These are phyloP conservation scores for Fusarium buxicola DNA, from an alignment of 2,329 filamentous ascomycete genomes.

Conservation along the genomic window DNA sequence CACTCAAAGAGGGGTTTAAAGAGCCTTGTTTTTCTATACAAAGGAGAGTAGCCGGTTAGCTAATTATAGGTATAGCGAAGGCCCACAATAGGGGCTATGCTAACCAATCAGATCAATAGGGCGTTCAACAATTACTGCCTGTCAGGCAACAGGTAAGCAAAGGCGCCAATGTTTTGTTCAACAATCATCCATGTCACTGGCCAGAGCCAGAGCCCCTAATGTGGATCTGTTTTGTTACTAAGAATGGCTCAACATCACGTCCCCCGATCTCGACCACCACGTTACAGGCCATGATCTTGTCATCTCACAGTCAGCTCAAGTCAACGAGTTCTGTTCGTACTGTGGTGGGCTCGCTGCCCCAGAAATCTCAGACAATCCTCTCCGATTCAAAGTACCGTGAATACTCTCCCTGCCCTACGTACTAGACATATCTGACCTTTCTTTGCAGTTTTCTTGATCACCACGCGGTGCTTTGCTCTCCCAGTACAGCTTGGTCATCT, in stretches of 20 bases:
- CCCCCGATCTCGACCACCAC: conserved; percentile 23
- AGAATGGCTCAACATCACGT: too few relatives aligned
- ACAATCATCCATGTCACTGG: too few relatives aligned
- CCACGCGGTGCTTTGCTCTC: conserved; percentile 75
- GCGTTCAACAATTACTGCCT: too few relatives aligned
- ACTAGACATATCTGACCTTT: background rate
- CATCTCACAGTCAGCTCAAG: conserved; percentile 42
- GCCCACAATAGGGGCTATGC: too few relatives aligned
- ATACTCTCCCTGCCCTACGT: background rate
- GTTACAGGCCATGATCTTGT: conserved; percentile 37
- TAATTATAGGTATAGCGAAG: too few relatives aligned
- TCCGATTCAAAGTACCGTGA: conserved; percentile 11
- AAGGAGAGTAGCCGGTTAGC: too few relatives aligned
- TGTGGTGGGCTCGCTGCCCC: conserved; percentile 70
- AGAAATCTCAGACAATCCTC: conserved; percentile 67
- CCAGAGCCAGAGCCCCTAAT: too few relatives aligned
- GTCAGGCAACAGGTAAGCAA: too few relatives aligned
- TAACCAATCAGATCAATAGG: too few relatives aligned
- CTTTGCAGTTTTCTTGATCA: conserved; percentile 70
- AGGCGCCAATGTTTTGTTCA: too few relatives aligned
- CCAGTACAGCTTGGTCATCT: conserved; percentile 72
- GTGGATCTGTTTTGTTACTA: too few relatives aligned
- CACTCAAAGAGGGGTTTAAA: too few relatives aligned
- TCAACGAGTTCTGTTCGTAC: conserved; percentile 73
- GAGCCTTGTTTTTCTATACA: background rate